phyloP scores from a whole-genome alignment of 257 asterid species.

The Linderniella brevidens region DNA sequence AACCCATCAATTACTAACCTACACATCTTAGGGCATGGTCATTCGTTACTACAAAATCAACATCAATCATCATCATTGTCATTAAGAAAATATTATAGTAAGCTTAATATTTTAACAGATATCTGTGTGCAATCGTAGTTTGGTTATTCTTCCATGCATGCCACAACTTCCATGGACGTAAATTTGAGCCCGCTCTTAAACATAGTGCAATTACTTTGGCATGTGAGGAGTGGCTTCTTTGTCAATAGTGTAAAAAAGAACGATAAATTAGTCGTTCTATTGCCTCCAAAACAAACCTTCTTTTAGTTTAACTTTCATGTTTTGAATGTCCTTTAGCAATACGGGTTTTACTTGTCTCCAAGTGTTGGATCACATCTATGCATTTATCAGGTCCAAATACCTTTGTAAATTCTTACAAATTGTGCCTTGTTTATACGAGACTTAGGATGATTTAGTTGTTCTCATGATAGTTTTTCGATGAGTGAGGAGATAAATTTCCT shows the following conservation, averaged over 20 bases:
- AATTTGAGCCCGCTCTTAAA: slow-evolving; percentile 78
- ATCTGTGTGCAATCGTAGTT: no score
- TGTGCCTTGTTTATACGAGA: not conserved
- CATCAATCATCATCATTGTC: no score
- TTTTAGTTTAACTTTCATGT: slow-evolving; percentile 76
- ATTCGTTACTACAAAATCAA: no score
- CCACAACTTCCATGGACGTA: slow-evolving; percentile 67
- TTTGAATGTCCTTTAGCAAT: slow-evolving; percentile 66
- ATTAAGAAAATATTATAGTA: no score
- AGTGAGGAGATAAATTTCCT: slow-evolving; percentile 56
- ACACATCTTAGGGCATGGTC: no score
- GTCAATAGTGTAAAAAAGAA: slow-evolving; percentile 79
- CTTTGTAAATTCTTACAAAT: not conserved
- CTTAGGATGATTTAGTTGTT: not conserved
- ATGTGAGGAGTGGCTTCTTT: slow-evolving; percentile 81
- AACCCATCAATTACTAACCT: no score
- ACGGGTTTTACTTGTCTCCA: slow-evolving; percentile 76
- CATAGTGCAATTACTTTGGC: slow-evolving; percentile 62
- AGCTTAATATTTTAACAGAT: no score
- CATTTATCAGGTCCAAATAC: slow-evolving; percentile 65
- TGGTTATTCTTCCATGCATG: slow-evolving; percentile 38
- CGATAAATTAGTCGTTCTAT: slow-evolving; percentile 32
- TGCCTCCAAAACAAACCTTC: no score
- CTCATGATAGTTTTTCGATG: slow-evolving; percentile 60
- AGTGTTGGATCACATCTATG: slow-evolving; percentile 54